These are phyloP conservation scores for Chlorella variabilis DNA, from an alignment of 163 green algal genomes.

Conservation along the genomic window DNA sequence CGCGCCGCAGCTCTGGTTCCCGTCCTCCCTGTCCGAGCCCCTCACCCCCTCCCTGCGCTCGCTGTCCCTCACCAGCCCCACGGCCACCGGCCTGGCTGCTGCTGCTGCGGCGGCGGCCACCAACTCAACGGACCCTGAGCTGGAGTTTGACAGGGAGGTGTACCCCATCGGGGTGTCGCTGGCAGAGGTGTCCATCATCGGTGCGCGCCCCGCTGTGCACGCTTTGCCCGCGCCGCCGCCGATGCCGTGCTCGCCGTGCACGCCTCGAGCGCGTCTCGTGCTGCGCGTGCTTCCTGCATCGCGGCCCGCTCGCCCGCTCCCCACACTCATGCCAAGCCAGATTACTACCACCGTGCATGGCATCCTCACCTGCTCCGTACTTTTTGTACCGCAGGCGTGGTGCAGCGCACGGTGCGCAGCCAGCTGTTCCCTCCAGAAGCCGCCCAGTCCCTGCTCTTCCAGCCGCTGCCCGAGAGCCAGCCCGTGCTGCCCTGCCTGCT, in stretches of 20 bases:
- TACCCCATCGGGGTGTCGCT: conserved; percentile 88
- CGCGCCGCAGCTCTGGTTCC: conserved; percentile 74
- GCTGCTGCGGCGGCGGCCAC: background rate
- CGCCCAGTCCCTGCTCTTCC: conserved; percentile 59
- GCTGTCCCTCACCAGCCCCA: conserved; percentile 29
- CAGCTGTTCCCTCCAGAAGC: conserved; percentile 9
- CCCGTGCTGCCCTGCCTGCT: conserved; percentile 88
- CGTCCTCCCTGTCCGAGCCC: conserved; percentile 67
- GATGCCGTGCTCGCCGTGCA: too few species aligned
- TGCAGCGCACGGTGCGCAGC: conserved; percentile 69
- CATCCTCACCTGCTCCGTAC: too few species aligned
- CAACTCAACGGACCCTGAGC: conserved; percentile 80
- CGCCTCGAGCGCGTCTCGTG: too few species aligned
- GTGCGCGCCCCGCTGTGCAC: conserved; percentile 4
- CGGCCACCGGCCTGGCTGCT: background rate
- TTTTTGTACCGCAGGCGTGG: conserved; percentile 64
- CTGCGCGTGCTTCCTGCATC: too few species aligned
- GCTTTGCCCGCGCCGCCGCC: too few species aligned
- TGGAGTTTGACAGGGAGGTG: conserved; percentile 91
- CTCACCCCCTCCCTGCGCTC: conserved; percentile 46
- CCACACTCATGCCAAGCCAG: too few species aligned
- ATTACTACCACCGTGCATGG: too few species aligned
- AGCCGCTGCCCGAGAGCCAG: conserved; percentile 82
- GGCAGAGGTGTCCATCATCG: conserved; percentile 82
- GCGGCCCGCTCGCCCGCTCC: too few species aligned